A percentile compares a stretch with the other conserved stretches of the same genome.
These are phyloP conservation scores for Tulasnella sp. DNA, from an alignment of 768 basidiomycete species.

Conservation along the genomic window DNA sequence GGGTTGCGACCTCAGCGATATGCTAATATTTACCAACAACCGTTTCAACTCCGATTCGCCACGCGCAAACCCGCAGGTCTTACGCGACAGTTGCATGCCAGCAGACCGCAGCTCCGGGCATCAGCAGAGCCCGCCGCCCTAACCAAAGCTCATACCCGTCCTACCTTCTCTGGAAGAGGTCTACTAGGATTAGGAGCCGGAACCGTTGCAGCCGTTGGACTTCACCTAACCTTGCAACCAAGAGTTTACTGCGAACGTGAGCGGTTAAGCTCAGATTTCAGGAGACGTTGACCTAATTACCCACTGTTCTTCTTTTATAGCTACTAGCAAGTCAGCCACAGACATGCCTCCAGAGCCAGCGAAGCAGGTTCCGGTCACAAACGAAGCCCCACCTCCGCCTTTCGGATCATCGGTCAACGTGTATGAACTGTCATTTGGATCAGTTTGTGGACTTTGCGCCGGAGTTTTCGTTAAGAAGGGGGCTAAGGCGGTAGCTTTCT, in stretches of 20 bases:
- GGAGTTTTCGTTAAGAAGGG: conserved; percentile 96
- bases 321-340: not conserved
- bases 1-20: not conserved
- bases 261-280: not conserved
- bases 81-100: not conserved
- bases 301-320: not conserved
- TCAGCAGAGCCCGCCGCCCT: not conserved
- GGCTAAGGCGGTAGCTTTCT: conserved; percentile 74
- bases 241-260: conserved; percentile 24
- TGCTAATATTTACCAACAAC: conserved; percentile 2
- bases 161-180: not conserved
- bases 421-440: conserved; percentile 84
- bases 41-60: conserved; percentile 5
- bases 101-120: not conserved
- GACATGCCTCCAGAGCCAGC: not conserved
- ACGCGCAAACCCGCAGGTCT: not conserved
- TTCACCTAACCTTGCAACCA: conserved; percentile 8
- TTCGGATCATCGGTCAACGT: conserved; percentile 71
- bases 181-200: conserved; percentile 9
- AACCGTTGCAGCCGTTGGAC: conserved; percentile 12
- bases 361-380: not conserved
- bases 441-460: conserved; percentile 80
- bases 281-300: no score
- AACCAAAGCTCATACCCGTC: not conserved
- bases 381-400: conserved; percentile 42